A percentile compares a stretch with the other conserved stretches of the same genome.
phyloP scores from a whole-genome alignment of 2,329 filamentous ascomycete genomes.

The Aspergillus piperis region DNA sequence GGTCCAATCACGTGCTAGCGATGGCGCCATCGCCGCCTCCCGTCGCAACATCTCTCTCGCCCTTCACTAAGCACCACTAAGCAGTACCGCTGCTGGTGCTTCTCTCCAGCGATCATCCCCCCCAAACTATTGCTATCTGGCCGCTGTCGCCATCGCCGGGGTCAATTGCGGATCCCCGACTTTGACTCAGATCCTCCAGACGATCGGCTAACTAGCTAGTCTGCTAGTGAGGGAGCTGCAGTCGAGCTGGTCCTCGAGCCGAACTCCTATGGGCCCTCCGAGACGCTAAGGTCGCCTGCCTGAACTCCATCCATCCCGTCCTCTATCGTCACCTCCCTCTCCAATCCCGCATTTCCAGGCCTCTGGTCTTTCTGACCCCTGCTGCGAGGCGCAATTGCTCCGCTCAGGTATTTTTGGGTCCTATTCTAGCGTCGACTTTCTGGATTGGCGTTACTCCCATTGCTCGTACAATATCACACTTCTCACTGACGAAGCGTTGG shows the following conservation, averaged over 20 bases:
- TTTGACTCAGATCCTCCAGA: conserved; percentile 1
- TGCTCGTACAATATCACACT: neutral
- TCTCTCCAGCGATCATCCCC: neutral
- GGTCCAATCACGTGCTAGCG: conserved; percentile 20
- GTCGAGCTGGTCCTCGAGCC: neutral
- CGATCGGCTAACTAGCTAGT: neutral
- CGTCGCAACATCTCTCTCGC: conserved; percentile 16
- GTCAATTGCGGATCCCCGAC: conserved; percentile 20
- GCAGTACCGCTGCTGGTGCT: too few relatives aligned
- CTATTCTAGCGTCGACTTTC: neutral
- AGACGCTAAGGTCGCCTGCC: neutral
- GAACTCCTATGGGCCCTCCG: neutral
- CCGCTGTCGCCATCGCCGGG: conserved; percentile 12
- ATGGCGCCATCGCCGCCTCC: conserved; percentile 22
- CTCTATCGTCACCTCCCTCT: neutral
- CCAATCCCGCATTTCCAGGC: neutral
- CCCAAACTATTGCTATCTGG: conserved; percentile 14
- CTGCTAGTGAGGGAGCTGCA: neutral
- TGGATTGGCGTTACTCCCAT: neutral
- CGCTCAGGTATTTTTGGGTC: neutral
- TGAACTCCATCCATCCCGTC: neutral
- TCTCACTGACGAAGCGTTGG: neutral
- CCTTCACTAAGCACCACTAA: neutral
- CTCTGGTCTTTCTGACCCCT: neutral
- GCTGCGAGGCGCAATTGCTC: neutral